Evolutionary conservation across 139 green algal genomes (phyloP), one percentile per base, ranked within the genome.

Genomic region (Haematococcus lacustris): DNA sequence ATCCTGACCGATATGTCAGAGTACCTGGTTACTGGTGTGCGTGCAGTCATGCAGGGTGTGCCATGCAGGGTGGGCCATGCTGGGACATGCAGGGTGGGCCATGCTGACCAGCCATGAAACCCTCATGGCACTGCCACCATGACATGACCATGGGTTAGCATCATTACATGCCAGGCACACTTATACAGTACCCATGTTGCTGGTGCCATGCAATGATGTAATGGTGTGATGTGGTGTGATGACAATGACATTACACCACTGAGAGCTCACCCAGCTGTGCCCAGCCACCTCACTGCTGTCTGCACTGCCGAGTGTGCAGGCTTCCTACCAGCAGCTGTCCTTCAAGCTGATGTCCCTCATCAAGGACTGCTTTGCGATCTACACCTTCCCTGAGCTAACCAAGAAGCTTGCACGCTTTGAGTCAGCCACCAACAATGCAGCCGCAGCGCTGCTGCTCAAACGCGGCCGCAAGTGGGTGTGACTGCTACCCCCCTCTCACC

Each of bases 401-500:
- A 77, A 81, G 34, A 81, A 82, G 47, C 70, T 91, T 41, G 75
- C 87, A 64, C 76, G 74, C 57, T 79, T 89, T 17, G 51, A 59
- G 17, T 43, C 73, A 26, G 74, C 75, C 3, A 37, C 73, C 33
- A 50, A 76, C 32, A 89, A 84, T 64, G 63, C 74, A n/a, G 68
- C 76, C 3, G 76, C 85, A 1, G 51, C 76, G 67, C 62, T 88
- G 61, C 81, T 93, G 80, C 83, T 90, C 64, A 78, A 83, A 35
- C 89, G 90, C 67, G 88, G 86, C 3, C 74, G 84, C 60, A 86
- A 79, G 83, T 85, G 66, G 21, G 80, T n/a, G n/a, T n/a, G n/a
- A n/a, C n/a, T n/a, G n/a, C n/a, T n/a, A n/a, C n/a, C n/a, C n/a
- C n/a, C n/a, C n/a, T n/a, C n/a, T n/a, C n/a, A n/a, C n/a, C n/a